Percentiles rank a stretch among this genome's conserved stretches.
These are phyloP conservation scores for Marchantia paleacea DNA, from an alignment of 225 moss, liverwort and hornwort genomes.

Conservation along the genomic window DNA sequence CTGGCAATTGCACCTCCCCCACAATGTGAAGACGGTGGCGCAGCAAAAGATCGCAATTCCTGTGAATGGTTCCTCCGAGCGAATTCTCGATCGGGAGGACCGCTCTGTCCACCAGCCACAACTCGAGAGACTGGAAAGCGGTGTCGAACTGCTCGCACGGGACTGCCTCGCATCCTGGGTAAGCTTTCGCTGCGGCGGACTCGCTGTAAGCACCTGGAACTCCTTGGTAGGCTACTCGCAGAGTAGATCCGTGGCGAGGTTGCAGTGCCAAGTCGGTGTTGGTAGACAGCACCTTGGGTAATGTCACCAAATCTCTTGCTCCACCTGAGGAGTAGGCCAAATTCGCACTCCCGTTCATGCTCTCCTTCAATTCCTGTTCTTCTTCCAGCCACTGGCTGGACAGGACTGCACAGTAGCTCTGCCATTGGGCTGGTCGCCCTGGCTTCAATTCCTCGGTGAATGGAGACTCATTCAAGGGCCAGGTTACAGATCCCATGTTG, in stretches of 20 bases:
- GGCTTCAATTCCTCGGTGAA: constrained; percentile 12
- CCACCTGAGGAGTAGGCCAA: constrained; percentile 30
- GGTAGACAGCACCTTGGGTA: constrained; percentile 67
- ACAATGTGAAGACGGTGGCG: constrained; percentile 84
- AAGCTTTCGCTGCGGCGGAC: constrained; percentile 80
- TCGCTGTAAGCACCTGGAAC: constrained; percentile 86
- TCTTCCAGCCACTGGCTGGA: constrained; percentile 46
- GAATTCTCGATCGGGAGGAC: constrained; percentile 80
- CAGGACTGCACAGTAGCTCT: constrained; percentile 34
- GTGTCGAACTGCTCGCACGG: constrained; percentile 89
- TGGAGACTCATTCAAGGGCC: constrained; percentile 18
- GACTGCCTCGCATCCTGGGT: constrained; percentile 79
- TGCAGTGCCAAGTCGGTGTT: constrained; percentile 63
- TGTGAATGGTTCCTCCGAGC: constrained; percentile 75
- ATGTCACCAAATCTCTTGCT: constrained; percentile 49
- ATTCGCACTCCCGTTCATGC: constrained; percentile 23
- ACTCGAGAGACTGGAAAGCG: constrained; percentile 77
- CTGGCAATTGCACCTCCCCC: constrained; percentile 80
- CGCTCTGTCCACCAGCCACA: constrained; percentile 88
- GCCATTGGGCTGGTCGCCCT: constrained; percentile 28
- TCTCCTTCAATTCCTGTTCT: constrained; percentile 34
- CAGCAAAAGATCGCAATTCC: constrained; percentile 75
- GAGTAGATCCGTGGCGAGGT: constrained; percentile 60
- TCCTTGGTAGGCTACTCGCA: constrained; percentile 86
- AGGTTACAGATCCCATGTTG: constrained; percentile 19